Evolutionary conservation across 495 filamentous ascomycete genomes (phyloP).

Genomic region (Hyaloscypha hepaticicola): DNA sequence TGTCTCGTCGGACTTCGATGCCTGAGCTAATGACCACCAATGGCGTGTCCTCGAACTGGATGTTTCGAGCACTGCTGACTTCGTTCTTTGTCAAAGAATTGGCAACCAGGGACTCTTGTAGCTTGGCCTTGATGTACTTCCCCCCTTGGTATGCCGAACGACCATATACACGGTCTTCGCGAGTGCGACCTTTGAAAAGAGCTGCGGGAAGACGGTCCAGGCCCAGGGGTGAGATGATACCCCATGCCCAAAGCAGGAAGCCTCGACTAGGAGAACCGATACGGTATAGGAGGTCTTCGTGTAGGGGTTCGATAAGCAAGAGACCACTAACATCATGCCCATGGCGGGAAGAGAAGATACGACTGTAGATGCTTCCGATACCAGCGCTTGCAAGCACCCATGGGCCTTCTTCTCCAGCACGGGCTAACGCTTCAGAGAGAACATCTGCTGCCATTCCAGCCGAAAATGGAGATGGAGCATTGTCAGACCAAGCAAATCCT

Average conservation of each 20-base stretch:
- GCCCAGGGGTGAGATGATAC: conserved; percentile 81
- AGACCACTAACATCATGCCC: conserved; percentile 68
- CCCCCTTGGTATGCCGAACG: conserved; percentile 72
- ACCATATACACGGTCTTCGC: conserved; percentile 85
- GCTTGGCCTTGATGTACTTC: conserved; percentile 79
- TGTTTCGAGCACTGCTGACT: conserved; percentile 68
- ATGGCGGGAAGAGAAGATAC: conserved; percentile 84
- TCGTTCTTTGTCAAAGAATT: conserved; percentile 79
- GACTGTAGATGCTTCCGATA: conserved; percentile 79
- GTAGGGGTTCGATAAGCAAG: conserved; percentile 81
- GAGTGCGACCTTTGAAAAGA: conserved; percentile 70
- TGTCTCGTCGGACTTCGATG: conserved; percentile 48
- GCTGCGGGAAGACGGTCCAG: conserved; percentile 75
- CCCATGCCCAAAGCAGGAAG: conserved; percentile 81
- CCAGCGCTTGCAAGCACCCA: conserved; percentile 69
- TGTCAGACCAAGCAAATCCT: conserved; percentile 86
- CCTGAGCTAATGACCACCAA: conserved; percentile 84
- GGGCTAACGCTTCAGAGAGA: conserved; percentile 77
- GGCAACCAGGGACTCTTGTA: conserved; percentile 91
- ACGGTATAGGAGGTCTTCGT: conserved; percentile 74
- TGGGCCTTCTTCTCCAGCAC: conserved; percentile 79
- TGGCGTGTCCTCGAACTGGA: conserved; percentile 71
- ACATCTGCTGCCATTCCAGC: conserved; percentile 87
- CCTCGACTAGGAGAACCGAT: conserved; percentile 68
- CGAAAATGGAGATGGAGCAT: conserved; percentile 87